Percentiles rank a stretch among this genome's conserved stretches.
Evolutionary conservation across 257 asterid species (phyloP).

Genomic region (Nicotiana benthamiana): DNA sequence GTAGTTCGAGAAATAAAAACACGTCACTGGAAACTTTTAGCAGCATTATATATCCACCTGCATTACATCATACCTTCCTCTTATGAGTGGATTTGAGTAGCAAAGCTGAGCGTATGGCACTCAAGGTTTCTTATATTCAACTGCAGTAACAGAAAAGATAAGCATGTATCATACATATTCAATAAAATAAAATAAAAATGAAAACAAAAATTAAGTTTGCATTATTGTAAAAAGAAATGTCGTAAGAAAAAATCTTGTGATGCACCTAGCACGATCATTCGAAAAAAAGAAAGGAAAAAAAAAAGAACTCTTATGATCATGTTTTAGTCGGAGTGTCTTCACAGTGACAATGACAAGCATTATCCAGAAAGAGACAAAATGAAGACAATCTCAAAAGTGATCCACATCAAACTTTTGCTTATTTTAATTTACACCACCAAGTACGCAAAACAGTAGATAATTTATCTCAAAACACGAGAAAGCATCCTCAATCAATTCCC

Average conservation of each 20-base stretch:
- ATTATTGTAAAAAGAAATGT: conserved; percentile 2
- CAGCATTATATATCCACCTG: background rate
- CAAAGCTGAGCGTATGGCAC: conserved; percentile 75
- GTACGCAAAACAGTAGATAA: background rate
- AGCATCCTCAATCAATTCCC: no score
- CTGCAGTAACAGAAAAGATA: conserved; percentile 39
- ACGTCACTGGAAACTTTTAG: background rate
- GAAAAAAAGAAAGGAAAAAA: background rate
- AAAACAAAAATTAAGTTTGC: background rate
- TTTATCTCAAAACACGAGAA: background rate
- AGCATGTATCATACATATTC: background rate
- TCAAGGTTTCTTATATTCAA: conserved; percentile 87
- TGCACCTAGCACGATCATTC: background rate
- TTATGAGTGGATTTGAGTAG: conserved; percentile 43
- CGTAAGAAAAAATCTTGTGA: background rate
- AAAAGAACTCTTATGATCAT: background rate
- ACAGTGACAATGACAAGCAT: background rate
- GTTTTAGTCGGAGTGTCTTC: background rate
- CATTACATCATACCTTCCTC: conserved; percentile 12
- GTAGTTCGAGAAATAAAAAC: background rate
- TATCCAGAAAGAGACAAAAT: background rate
- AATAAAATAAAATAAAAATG: background rate
- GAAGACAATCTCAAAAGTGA: background rate
- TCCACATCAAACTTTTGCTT: background rate
- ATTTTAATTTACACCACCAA: background rate